phyloP scores from a whole-genome alignment of 2,329 filamentous ascomycete genomes.

The Colletotrichum australisinense region DNA sequence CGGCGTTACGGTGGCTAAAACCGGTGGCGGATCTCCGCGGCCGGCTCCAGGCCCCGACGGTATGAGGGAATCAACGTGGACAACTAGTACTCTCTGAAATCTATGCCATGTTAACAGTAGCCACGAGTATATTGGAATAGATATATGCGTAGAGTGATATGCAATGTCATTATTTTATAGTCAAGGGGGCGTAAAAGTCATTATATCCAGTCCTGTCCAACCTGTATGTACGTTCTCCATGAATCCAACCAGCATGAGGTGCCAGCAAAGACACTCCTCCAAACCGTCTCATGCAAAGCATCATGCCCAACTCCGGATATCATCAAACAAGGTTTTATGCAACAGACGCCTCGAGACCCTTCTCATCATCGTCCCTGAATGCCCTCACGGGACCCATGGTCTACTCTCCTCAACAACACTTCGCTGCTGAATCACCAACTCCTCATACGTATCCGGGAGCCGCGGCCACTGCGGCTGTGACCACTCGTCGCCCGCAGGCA shows the following conservation, averaged over 20 bases:
- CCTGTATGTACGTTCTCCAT: neutral
- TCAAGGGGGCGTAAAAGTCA: slow-evolving; percentile 1
- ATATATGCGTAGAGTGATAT: neutral
- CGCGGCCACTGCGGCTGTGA: slow-evolving; percentile 31
- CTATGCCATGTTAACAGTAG: neutral
- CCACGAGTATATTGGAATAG: neutral
- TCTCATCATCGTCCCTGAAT: no score
- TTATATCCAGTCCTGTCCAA: neutral
- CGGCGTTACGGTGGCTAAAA: slow-evolving; percentile 8
- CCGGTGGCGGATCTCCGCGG: neutral
- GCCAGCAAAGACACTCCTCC: neutral
- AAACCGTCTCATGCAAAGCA: neutral
- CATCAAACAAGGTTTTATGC: neutral
- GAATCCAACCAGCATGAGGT: neutral
- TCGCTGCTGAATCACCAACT: slow-evolving; percentile 31
- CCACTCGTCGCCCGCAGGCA: slow-evolving; percentile 32
- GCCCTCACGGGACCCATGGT: neutral
- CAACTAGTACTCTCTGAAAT: neutral
- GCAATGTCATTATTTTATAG: neutral
- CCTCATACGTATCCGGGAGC: slow-evolving; percentile 34
- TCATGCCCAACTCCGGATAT: slow-evolving; percentile 7
- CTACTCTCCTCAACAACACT: slow-evolving; percentile 20
- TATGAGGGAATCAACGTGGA: neutral
- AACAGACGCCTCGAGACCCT: neutral
- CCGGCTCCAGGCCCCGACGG: no score